Percentiles rank a stretch among this genome's conserved stretches.
Conservation (phyloP, 192 early-diverging fungal species). For the Coemansia reversa region DNA sequence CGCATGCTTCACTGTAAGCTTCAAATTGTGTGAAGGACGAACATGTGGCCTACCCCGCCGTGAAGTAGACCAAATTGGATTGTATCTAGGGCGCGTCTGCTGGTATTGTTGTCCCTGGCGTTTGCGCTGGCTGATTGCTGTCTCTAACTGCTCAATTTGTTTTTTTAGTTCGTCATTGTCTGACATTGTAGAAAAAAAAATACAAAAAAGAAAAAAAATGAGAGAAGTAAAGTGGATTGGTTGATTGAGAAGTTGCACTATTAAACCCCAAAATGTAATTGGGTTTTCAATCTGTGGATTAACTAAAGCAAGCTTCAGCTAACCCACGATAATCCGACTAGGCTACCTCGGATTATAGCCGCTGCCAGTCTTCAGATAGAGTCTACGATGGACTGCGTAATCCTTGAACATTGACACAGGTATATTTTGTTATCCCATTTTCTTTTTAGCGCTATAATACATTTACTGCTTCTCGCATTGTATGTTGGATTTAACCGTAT, state of each 20-base stretch:
- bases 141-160: conserved; percentile 34
- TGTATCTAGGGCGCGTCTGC: conserved; percentile 11
- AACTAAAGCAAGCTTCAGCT: too few species aligned
- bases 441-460: too few species aligned
- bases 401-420: too few species aligned
- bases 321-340: too few species aligned
- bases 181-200: conserved; percentile 15
- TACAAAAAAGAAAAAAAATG: conserved; percentile 1
- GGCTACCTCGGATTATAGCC: too few species aligned
- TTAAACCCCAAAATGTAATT: neutral
- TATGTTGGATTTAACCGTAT: too few species aligned
- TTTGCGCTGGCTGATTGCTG: conserved; percentile 23
- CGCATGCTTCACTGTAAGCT: conserved; percentile 27
- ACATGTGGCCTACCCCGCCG: neutral
- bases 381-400: too few species aligned
- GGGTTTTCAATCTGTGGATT: conserved; percentile 10
- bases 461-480: too few species aligned
- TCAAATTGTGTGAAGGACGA: conserved; percentile 43
- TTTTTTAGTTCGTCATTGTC: conserved; percentile 29
- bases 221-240: conserved; percentile 2
- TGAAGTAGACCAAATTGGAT: conserved; percentile 20
- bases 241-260: neutral
- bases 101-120: neutral
- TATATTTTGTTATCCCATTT: too few species aligned
- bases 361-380: too few species aligned